A percentile compares a stretch with the other conserved stretches of the same genome.
These are phyloP conservation scores for Phoma sp. DNA, from an alignment of 2,329 filamentous ascomycete genomes.

Conservation along the genomic window DNA sequence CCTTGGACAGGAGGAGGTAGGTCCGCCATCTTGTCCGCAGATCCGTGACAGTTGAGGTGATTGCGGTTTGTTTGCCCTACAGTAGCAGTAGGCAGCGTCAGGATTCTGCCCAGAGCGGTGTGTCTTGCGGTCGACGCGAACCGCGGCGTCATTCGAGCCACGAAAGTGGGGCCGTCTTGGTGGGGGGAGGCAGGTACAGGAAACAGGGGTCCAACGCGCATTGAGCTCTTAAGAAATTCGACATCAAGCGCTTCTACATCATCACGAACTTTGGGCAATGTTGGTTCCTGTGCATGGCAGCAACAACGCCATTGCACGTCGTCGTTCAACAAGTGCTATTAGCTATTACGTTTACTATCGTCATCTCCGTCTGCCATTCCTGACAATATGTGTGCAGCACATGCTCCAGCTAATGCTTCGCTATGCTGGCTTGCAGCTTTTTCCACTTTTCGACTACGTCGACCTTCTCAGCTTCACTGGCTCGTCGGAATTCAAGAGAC, in stretches of 20 bases:
- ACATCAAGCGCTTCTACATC: no score
- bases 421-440: constrained; percentile 1
- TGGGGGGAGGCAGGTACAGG: background rate
- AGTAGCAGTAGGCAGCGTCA: constrained; percentile 12
- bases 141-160: background rate
- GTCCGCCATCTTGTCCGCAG: constrained; percentile 38
- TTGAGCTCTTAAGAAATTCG: no score
- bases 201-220: background rate
- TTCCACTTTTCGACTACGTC: constrained; percentile 11
- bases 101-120: constrained; percentile 20
- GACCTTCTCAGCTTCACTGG: constrained; percentile 3
- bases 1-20: constrained; percentile 51
- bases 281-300: no score
- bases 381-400: background rate
- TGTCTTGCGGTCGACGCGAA: background rate
- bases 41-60: background rate
- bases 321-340: no score
- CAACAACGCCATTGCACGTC: no score
- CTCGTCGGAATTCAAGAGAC: background rate
- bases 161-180: constrained; percentile 3
- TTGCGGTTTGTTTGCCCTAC: constrained; percentile 1
- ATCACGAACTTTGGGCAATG: no score
- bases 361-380: background rate
- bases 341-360: no score
- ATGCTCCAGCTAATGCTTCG: background rate